A percentile compares a stretch with the other conserved stretches of the same genome.
Conservation (phyloP, 2,329 filamentous ascomycete genomes). For the Fusarium acutatum region DNA sequence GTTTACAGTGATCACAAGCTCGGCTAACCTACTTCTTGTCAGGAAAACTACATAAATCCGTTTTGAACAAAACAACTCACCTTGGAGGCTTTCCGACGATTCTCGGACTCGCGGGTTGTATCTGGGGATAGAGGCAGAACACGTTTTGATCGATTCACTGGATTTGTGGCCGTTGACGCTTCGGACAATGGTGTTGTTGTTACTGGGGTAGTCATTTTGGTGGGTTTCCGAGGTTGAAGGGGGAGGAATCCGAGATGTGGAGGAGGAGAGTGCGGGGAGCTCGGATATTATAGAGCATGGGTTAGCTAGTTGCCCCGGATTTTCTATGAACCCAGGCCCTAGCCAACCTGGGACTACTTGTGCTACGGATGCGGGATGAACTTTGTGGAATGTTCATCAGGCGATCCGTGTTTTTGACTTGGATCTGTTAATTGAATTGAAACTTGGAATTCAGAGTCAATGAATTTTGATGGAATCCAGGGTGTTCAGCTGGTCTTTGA, state of each 20-base stretch:
- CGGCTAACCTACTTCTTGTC: constrained; percentile 39
- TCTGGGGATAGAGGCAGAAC: constrained; percentile 12
- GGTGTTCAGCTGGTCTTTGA: accelerated
- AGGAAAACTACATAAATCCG: background rate
- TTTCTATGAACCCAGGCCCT: background rate
- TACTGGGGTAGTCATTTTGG: constrained; percentile 11
- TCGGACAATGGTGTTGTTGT: constrained; percentile 28
- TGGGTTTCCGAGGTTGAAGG: constrained; percentile 24
- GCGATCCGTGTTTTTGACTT: background rate
- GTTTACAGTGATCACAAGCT: constrained; percentile 52
- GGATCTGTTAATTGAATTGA: background rate
- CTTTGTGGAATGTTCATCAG: background rate
- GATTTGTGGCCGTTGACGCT: constrained; percentile 7
- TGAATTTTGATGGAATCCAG: accelerated
- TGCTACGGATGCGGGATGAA: background rate
- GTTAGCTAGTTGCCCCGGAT: background rate
- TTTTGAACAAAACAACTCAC: background rate
- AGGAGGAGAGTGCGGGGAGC: background rate
- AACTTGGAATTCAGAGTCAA: accelerated
- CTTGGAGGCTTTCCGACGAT: constrained; percentile 29
- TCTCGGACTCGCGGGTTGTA: constrained; percentile 14
- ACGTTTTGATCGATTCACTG: constrained; percentile 9
- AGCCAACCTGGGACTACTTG: background rate
- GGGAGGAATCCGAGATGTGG: constrained; percentile 1
- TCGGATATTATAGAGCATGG: background rate